Conservation (phyloP, 106 monocot species). For the Dendrobium chrysotoxum region DNA sequence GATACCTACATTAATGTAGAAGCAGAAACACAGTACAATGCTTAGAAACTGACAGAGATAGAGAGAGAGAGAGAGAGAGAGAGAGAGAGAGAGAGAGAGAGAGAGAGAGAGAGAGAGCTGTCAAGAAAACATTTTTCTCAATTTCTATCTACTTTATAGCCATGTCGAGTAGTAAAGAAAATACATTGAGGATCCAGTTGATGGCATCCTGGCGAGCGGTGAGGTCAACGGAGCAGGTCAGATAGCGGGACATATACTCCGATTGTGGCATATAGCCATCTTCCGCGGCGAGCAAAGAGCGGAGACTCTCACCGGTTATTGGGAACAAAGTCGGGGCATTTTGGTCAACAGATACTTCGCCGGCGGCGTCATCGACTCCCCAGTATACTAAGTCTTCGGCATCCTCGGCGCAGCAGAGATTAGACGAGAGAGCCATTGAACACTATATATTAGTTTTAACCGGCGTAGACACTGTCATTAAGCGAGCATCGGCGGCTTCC, state of each 20-base stretch:
- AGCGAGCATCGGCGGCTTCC: not conserved
- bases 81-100: not conserved
- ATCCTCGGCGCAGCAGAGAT: constrained; percentile 24
- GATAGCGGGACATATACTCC: constrained; percentile 34
- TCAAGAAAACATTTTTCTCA: not conserved
- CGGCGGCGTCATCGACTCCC: not conserved
- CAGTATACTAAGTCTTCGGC: not conserved
- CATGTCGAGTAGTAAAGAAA: not conserved
- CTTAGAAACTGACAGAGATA: not conserved
- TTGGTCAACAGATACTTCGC: not conserved
- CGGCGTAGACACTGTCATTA: not conserved
- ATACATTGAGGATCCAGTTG: constrained; percentile 71
- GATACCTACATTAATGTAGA: constrained; percentile 28
- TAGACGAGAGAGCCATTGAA: not conserved
- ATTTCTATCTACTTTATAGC: not conserved
- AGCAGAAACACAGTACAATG: not conserved
- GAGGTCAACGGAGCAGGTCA: constrained; percentile 27
- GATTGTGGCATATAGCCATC: constrained; percentile 20
- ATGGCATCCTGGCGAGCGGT: constrained; percentile 49
- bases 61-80: not conserved
- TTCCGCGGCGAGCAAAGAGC: constrained; percentile 39
- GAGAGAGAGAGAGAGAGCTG: not conserved
- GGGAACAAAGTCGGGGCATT: not conserved
- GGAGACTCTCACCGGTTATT: not conserved
- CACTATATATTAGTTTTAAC: not conserved